Conservation (phyloP, 331 rosid genomes). For the Ulmus americana region DNA sequence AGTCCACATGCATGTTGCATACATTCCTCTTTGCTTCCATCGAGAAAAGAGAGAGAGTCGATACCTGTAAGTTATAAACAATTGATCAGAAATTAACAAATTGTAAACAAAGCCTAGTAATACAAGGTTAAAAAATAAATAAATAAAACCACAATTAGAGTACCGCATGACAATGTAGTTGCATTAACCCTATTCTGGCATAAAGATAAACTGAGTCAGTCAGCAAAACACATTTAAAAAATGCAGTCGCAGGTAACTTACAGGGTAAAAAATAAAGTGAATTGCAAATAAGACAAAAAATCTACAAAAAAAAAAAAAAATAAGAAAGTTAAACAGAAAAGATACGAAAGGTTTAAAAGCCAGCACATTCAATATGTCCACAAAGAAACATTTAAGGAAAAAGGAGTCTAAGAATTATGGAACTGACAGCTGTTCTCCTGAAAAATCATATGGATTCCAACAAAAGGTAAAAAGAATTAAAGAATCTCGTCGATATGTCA, state of each 20-base stretch:
- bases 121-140: not conserved
- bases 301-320: not conserved
- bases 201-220: not conserved
- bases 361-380: not conserved
- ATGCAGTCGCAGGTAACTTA: not conserved
- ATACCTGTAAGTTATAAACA: conserved; percentile 48
- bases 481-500: not conserved
- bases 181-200: not conserved
- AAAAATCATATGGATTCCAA: conserved; percentile 3
- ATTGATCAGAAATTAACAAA: not conserved
- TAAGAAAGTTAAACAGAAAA: not conserved
- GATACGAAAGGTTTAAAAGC: not conserved
- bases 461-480: not conserved
- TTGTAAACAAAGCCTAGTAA: conserved; percentile 6
- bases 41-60: conserved; percentile 68
- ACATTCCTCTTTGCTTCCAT: conserved; percentile 99
- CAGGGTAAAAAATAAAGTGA: not conserved
- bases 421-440: not conserved
- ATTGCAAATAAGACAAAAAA: not conserved
- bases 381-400: not conserved
- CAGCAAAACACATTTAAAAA: not conserved
- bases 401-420: not conserved
- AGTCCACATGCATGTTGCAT: conserved; percentile 95
- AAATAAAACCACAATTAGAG: not conserved
- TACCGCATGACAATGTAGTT: not conserved